A percentile compares a stretch with the other conserved stretches of the same genome.
phyloP scores from a whole-genome alignment of 1,284 basidiomycete genomes.

The Laetiporus sulphureus region DNA sequence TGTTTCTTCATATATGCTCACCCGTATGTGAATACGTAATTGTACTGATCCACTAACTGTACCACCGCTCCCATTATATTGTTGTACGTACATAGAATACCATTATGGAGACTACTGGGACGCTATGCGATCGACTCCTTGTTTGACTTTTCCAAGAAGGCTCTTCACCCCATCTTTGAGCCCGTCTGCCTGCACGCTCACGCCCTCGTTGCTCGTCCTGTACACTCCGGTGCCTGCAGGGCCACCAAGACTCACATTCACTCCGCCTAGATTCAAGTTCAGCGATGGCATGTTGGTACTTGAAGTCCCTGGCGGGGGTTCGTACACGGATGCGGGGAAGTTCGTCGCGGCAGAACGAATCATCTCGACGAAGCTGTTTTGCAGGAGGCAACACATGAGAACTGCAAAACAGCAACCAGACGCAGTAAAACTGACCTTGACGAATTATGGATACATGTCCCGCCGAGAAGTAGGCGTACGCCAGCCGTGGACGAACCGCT shows the following conservation, averaged over 20 bases:
- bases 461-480: constrained; percentile 79
- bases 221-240: constrained; percentile 77
- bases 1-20: too few relatives aligned
- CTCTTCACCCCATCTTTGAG: constrained; percentile 82
- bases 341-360: constrained; percentile 52
- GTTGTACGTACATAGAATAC: too few relatives aligned
- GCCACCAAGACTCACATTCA: constrained; percentile 89
- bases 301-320: constrained; percentile 62
- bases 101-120: constrained; percentile 12
- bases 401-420: neutral
- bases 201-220: constrained; percentile 63
- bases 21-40: too few relatives aligned
- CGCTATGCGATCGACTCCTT: constrained; percentile 72
- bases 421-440: constrained; percentile 49
- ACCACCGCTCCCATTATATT: too few relatives aligned
- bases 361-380: constrained; percentile 69
- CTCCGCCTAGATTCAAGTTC: constrained; percentile 85
- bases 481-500: constrained; percentile 42
- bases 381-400: constrained; percentile 9
- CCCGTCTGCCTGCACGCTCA: constrained; percentile 65
- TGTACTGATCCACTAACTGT: too few relatives aligned
- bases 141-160: constrained; percentile 82
- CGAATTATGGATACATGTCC: constrained; percentile 91
- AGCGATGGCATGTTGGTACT: constrained; percentile 67
- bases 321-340: constrained; percentile 62